A percentile compares a stretch with the other conserved stretches of the same genome.
Conservation (phyloP, 2,329 filamentous ascomycete species). For the Colletotrichum gigasporum region DNA sequence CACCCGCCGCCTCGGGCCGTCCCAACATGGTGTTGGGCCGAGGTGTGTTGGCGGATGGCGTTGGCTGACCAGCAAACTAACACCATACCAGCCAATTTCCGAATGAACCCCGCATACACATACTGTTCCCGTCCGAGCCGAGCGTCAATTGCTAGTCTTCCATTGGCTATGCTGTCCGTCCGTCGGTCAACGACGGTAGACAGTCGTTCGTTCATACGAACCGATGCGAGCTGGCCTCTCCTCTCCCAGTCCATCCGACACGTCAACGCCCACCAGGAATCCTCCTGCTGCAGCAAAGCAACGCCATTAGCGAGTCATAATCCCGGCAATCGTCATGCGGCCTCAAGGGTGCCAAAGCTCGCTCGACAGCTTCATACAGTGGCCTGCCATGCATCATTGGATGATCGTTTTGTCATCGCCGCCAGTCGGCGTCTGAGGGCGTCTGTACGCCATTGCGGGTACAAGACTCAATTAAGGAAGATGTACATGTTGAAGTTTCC, state of each 20-base stretch:
- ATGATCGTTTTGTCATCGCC: too few relatives aligned
- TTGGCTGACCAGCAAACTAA: not conserved
- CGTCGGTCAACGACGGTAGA: not conserved
- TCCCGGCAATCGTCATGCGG: too few relatives aligned
- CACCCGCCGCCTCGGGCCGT: not conserved
- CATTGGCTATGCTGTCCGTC: not conserved
- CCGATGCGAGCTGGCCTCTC: not conserved
- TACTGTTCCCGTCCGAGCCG: not conserved
- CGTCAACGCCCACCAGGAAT: not conserved
- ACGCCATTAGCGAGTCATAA: too few relatives aligned
- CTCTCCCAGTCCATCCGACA: not conserved
- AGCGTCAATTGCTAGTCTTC: not conserved
- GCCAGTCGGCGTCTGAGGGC: too few relatives aligned
- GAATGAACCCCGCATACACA: conserved; percentile 5
- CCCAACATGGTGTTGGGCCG: not conserved
- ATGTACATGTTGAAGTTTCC: too few relatives aligned
- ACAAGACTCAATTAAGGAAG: too few relatives aligned
- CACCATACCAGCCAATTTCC: not conserved
- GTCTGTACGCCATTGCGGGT: too few relatives aligned
- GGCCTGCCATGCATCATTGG: too few relatives aligned
- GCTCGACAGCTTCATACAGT: too few relatives aligned
- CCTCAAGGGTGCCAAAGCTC: too few relatives aligned
- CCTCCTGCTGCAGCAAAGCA: not conserved
- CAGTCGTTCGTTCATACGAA: not conserved
- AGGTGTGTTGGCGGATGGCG: not conserved